Evolutionary conservation across 2,329 filamentous ascomycete genomes (phyloP).

Genomic region (Lachnellula occidentalis): DNA sequence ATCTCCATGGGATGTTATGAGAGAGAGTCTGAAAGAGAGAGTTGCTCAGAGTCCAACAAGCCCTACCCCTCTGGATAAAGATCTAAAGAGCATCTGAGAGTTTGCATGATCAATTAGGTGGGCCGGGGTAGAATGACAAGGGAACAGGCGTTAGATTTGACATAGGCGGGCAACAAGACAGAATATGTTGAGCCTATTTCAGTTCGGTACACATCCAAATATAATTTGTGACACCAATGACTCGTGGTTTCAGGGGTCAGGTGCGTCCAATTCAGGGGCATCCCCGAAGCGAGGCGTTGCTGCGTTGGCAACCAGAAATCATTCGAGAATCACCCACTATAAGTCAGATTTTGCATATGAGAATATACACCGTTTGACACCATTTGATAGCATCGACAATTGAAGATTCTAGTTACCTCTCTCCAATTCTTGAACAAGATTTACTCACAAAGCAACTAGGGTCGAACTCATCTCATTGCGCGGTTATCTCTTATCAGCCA

Average conservation of each 20-base stretch:
- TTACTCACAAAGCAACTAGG: constrained; percentile 5
- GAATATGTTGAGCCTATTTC: too few species aligned
- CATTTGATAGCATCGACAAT: background rate
- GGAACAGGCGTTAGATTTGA: background rate
- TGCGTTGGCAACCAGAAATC: background rate
- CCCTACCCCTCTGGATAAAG: background rate
- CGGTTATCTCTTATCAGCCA: background rate
- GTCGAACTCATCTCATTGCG: background rate
- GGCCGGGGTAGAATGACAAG: too few species aligned
- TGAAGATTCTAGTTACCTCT: constrained; percentile 1
- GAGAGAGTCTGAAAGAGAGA: background rate
- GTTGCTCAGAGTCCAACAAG: background rate
- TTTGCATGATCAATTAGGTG: background rate
- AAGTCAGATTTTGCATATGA: background rate
- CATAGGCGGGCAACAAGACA: background rate
- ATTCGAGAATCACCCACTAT: background rate
- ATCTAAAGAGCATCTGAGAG: background rate
- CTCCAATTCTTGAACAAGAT: background rate
- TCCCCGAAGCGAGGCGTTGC: background rate
- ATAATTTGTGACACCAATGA: background rate
- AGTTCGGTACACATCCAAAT: too few species aligned
- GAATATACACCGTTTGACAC: constrained; percentile 3
- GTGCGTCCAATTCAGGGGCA: background rate
- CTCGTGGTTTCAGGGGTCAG: background rate
- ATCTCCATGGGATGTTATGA: background rate